Percentiles rank a stretch among this genome's conserved stretches.
These are phyloP conservation scores for Cadophora malorum DNA, from an alignment of 2,329 filamentous ascomycete genomes.

Conservation along the genomic window DNA sequence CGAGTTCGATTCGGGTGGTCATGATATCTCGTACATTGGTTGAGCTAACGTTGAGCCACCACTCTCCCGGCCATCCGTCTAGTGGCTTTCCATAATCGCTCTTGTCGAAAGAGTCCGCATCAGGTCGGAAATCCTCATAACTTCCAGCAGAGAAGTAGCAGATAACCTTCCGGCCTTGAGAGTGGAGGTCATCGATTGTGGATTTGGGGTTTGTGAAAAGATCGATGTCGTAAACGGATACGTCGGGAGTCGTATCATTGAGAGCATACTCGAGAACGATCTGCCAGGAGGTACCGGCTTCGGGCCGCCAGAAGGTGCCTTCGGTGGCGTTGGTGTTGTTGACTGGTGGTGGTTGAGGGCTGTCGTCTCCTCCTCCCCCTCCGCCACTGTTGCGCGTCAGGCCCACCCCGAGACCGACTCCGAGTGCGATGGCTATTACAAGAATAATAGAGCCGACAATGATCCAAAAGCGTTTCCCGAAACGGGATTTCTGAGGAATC, in stretches of 20 bases:
- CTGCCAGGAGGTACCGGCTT: conserved; percentile 30
- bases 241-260: conserved; percentile 23
- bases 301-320: conserved; percentile 29
- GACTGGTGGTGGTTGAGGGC: conserved; percentile 18
- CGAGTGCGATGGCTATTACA: conserved; percentile 33
- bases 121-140: conserved; percentile 68
- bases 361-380: conserved; percentile 11
- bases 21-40: conserved; percentile 69
- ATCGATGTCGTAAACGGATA: conserved; percentile 48
- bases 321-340: conserved; percentile 27
- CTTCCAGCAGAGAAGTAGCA: conserved; percentile 80
- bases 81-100: conserved; percentile 64
- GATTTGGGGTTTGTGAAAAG: conserved; percentile 53
- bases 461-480: conserved; percentile 33
- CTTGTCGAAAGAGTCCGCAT: conserved; percentile 57
- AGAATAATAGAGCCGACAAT: conserved; percentile 25
- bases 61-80: conserved; percentile 70
- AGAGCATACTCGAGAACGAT: conserved; percentile 29
- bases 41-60: conserved; percentile 69
- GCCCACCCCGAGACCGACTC: conserved; percentile 62
- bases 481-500: conserved; percentile 9
- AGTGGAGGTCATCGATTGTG: conserved; percentile 56
- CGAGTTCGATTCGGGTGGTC: conserved; percentile 63
- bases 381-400: conserved; percentile 44
- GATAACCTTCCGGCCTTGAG: conserved; percentile 64